phyloP scores from a whole-genome alignment of 1,284 basidiomycete genomes.

The Vanrija sp. region DNA sequence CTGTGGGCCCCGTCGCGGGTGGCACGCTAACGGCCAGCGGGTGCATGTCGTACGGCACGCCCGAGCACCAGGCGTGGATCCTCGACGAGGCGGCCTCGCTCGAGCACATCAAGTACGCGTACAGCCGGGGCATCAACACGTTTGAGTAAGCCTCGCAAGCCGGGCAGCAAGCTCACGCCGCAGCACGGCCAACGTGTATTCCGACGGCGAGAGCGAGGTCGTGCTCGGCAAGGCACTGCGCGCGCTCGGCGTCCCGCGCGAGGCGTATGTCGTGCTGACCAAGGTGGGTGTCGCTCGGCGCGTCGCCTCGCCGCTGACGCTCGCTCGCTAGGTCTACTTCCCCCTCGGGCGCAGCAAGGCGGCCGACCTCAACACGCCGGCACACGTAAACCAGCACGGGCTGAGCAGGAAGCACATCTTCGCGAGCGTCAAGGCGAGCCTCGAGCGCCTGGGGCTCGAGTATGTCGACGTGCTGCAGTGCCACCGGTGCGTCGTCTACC shows the following conservation, averaged over 20 bases:
- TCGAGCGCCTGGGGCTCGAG: constrained; percentile 64
- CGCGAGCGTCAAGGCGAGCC: constrained; percentile 60
- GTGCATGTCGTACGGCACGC: constrained; percentile 37
- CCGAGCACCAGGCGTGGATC: constrained; percentile 33
- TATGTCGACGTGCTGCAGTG: constrained; percentile 61
- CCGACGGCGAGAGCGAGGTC: constrained; percentile 56
- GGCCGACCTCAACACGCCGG: neutral
- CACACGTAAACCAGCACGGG: constrained; percentile 51
- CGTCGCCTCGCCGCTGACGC: neutral
- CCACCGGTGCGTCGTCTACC: constrained; percentile 52
- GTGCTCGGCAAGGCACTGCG: constrained; percentile 78
- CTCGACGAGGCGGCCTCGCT: constrained; percentile 39
- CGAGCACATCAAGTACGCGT: constrained; percentile 45
- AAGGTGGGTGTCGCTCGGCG: constrained; percentile 52
- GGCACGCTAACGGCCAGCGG: constrained; percentile 17
- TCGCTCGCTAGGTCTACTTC: constrained; percentile 14
- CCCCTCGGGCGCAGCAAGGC: constrained; percentile 7
- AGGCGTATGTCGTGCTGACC: constrained; percentile 73
- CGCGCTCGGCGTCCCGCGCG: constrained; percentile 63
- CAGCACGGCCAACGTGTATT: constrained; percentile 50
- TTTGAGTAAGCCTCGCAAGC: constrained; percentile 30
- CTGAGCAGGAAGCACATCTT: constrained; percentile 59
- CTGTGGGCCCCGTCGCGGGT: constrained; percentile 21
- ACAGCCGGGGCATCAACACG: constrained; percentile 39
- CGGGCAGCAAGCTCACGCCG: neutral